Evolutionary conservation across 192 early-diverging fungal species (phyloP), one percentile per base, ranked within the genome.

Genomic region (Podila verticillata): DNA sequence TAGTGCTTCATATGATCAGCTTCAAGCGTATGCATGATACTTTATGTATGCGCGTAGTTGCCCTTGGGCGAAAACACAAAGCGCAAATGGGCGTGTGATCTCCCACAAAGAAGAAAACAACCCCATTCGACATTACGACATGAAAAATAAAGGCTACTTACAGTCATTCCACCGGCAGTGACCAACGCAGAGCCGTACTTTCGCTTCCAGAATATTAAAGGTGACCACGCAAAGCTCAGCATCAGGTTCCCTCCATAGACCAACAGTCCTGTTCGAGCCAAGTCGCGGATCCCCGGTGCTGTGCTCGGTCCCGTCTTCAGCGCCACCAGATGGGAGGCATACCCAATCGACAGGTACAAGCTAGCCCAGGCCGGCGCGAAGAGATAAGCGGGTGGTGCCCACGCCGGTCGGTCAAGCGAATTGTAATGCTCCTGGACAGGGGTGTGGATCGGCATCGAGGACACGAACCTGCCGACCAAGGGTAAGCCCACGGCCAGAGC

Each of bases 221-320:
- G 77, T 5, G 70, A 65, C 77, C 77, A 80, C 3, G 77, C 69
- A 68, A 72, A 80, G 77, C 68, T 80, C 59, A 80, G 47, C 4
- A 49, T 24, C 77, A 80, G 44, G 54, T 72, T 80, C 30, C 68
- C 5, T 20, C 69, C 70, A 31, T 80, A 80, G 54, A 80, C 22
- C 7, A 64, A 60, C 28, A 80, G 34, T 4, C 70, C 75, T 28
- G 75, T 80, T 17, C 63, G 32, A 24, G 75, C 75, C 34, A 56
- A 5, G 1, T 54, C 47, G 15, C 61, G 68, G 26, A 65, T 68
- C 31, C 61, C 36, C 13, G 69, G 69, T 0, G 32, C 48, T 15
- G 48, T 71, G 56, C 58, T 59, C 12, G 65, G 68, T 48, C 70
- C 66, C 12, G 70, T 62, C 15, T 39, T 65, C 15, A 65, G 61